These are phyloP conservation scores for Sonneratia alba DNA, from an alignment of 345 rosid genomes.

Conservation along the genomic window DNA sequence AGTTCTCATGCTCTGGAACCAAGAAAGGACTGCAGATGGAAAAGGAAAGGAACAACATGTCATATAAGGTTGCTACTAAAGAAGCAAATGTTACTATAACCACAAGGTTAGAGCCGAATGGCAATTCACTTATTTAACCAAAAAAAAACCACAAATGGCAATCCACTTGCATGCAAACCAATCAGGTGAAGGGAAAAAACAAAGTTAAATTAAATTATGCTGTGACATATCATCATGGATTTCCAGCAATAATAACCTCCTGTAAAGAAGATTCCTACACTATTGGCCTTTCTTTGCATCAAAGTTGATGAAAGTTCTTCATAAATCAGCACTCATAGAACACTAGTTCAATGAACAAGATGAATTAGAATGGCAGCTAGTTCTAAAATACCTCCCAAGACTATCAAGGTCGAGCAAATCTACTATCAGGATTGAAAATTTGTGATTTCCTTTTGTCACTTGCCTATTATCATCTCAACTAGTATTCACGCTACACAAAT, in stretches of 20 bases:
- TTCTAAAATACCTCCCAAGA: background rate
- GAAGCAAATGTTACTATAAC: background rate
- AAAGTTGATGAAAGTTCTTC: background rate
- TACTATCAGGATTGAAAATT: background rate
- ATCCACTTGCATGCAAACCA: background rate
- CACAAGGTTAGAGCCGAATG: background rate
- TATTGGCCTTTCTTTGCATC: background rate
- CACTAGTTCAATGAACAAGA: background rate
- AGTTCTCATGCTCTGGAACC: conserved; percentile 1
- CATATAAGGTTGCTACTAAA: background rate
- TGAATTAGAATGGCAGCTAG: background rate
- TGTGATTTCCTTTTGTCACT: background rate
- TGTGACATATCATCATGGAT: too few species aligned
- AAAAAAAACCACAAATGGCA: background rate
- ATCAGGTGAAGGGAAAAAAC: background rate
- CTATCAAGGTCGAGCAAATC: too few species aligned
- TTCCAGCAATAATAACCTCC: background rate
- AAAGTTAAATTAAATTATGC: too few species aligned
- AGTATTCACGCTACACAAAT: background rate
- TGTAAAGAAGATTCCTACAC: background rate
- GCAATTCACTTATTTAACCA: too few species aligned
- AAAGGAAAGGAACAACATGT: background rate
- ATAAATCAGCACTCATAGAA: background rate
- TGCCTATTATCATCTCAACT: background rate
- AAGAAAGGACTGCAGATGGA: conserved; percentile 4